Base-by-base conservation (phyloP, 2,329 filamentous ascomycete genomes). In the Microsporum canis region DNA sequence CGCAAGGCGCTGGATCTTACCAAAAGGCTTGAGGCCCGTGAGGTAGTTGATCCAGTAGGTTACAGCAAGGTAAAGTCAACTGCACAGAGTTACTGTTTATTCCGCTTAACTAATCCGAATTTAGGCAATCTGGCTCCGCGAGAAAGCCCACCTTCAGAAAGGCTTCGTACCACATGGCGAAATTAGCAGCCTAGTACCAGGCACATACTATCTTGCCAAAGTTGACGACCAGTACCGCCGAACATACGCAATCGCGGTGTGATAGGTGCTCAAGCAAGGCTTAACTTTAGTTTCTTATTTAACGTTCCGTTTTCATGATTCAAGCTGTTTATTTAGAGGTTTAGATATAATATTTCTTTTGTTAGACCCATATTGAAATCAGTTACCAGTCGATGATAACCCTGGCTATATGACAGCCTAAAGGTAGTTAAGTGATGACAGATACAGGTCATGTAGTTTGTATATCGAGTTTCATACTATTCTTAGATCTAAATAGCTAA, bases 141-240 rank as follows among this genome's bases (percentile, higher is more conserved):
- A 92, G 78, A 83, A 90, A 76, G 89, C 88, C 60, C 89, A 94
- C 74, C 80, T 92, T 65, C 83, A 91, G 80, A 92, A 91, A 80
- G 79, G 84, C 78, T 94, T 84, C 77, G 83, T 79, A 65, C 89
- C 89, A 63, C 74, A 80, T 69, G 89, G 89, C 62, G 84, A n/a
- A 58, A 71, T 80, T 33, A 86, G 88, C 55, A 88, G 83, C 67
- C 81, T 92, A 61, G 72, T 73, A 63, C 76, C 82, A 63, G 86
- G 84, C 62, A 84, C 85, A 27, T 94, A 92, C 79, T 94, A 91
- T 78, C 81, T 94, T 62, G 84, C 84, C 71, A 85, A 86, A 73
- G 82, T 94, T 57, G 88, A 94, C 71, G 88, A 89, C 68, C 90
- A 90, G 88, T 94, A 89, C 85, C 86, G 88, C 78, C 84, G 89